phyloP scores from a whole-genome alignment of 441 rosid species.

The Dalechampia spathulata region DNA sequence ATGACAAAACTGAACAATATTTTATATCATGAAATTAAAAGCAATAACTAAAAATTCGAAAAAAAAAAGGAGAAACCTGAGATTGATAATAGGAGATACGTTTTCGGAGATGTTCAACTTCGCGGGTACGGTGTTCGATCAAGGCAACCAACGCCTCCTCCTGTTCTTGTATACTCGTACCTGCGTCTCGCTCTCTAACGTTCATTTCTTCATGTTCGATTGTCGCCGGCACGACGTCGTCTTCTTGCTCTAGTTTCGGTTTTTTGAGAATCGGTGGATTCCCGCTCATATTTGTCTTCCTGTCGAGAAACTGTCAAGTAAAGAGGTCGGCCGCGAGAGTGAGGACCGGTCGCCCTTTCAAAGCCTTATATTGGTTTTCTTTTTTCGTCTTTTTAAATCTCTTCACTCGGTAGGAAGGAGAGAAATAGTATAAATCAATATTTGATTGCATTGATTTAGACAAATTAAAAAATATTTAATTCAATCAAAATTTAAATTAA shows the following conservation, averaged over 20 bases:
- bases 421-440: too few species aligned
- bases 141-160: slow-evolving; percentile 68
- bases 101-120: slow-evolving; percentile 54
- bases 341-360: too few species aligned
- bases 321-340: too few species aligned
- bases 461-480: too few species aligned
- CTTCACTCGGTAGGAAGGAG: too few species aligned
- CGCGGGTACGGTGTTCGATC: slow-evolving; percentile 64
- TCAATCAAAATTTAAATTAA: too few species aligned
- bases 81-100: slow-evolving; percentile 62
- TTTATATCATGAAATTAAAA: too few species aligned
- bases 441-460: too few species aligned
- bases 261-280: slow-evolving; percentile 26
- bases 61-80: slow-evolving; percentile 40
- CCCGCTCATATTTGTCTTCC: slow-evolving; percentile 19
- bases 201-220: slow-evolving; percentile 16
- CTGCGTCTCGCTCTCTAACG: slow-evolving; percentile 15
- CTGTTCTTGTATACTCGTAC: slow-evolving; percentile 39
- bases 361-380: too few species aligned
- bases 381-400: too few species aligned
- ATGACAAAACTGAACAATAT: neutral
- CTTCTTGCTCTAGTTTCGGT: slow-evolving; percentile 20
- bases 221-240: neutral
- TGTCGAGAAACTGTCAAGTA: neutral
- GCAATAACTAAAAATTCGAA: too few species aligned